Conservation (phyloP, 1,284 basidiomycete genomes). For the Heterobasidion occidentale region DNA sequence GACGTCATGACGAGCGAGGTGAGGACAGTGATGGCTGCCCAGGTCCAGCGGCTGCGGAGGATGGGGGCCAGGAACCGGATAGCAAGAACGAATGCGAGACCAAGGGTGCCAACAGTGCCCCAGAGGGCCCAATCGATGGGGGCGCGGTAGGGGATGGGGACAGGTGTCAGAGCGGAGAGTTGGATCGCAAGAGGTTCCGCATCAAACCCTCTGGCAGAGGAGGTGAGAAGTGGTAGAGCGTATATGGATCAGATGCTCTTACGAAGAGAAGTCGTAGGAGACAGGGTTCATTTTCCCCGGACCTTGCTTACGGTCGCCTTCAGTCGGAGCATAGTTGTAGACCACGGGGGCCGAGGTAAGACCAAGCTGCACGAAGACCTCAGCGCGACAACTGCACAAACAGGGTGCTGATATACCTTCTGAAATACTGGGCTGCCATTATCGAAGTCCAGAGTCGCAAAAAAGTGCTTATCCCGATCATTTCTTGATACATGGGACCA, state of each 20-base stretch:
- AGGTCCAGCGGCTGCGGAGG: conserved; percentile 73
- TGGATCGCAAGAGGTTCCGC: conserved; percentile 70
- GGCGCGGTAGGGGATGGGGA: conserved; percentile 65
- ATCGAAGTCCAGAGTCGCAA: conserved; percentile 85
- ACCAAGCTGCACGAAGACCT: conserved; percentile 44
- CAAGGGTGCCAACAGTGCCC: conserved; percentile 32
- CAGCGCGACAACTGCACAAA: conserved; percentile 1
- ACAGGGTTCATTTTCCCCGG: conserved; percentile 43
- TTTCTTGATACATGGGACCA: conserved; percentile 60
- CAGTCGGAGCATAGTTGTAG: conserved; percentile 65
- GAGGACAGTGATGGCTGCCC: conserved; percentile 60
- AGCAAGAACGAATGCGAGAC: conserved; percentile 37
- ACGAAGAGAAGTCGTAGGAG: conserved; percentile 78
- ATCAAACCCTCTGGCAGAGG: conserved; percentile 62
- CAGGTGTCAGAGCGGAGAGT: conserved; percentile 64
- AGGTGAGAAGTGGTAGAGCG: neutral
- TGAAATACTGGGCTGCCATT: conserved; percentile 71
- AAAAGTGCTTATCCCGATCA: conserved; percentile 79
- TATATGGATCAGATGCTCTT: conserved; percentile 13
- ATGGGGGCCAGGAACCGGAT: conserved; percentile 63
- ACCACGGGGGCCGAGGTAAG: conserved; percentile 76
- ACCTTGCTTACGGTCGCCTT: conserved; percentile 56
- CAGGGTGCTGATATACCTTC: conserved; percentile 41
- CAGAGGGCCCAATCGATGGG: conserved; percentile 65
- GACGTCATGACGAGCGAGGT: conserved; percentile 79